Percentiles rank a stretch among this genome's conserved stretches.
phyloP scores from a whole-genome alignment of 495 filamentous ascomycete genomes.

The Daldinia decipiens region DNA sequence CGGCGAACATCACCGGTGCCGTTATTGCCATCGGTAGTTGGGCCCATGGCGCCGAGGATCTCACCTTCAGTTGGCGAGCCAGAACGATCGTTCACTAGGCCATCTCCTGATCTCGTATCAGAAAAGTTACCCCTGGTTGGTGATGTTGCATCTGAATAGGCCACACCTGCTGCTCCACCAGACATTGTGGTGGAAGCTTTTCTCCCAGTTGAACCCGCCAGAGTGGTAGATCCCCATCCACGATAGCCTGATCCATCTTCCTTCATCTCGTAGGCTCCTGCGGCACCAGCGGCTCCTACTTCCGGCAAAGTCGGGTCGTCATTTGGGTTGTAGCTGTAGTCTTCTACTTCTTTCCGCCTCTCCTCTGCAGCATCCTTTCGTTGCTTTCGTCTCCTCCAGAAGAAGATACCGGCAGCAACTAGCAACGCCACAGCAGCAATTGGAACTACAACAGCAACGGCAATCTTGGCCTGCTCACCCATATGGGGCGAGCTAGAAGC shows the following conservation, averaged over 20 bases:
- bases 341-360: conserved; percentile 92
- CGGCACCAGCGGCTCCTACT: conserved; percentile 59
- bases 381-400: conserved; percentile 88
- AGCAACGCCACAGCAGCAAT: conserved; percentile 89
- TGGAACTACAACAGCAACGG: conserved; percentile 92
- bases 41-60: conserved; percentile 76
- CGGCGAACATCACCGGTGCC: conserved; percentile 74
- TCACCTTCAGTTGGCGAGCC: conserved; percentile 74
- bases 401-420: conserved; percentile 76
- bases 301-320: conserved; percentile 84
- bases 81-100: conserved; percentile 68
- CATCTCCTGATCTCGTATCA: conserved; percentile 77
- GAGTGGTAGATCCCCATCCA: conserved; percentile 90
- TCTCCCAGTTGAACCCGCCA: conserved; percentile 73
- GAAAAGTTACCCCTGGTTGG: conserved; percentile 76
- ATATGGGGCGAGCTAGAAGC: conserved; percentile 57
- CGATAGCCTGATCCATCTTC: conserved; percentile 84
- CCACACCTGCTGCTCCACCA: conserved; percentile 69
- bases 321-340: conserved; percentile 96
- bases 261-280: conserved; percentile 71
- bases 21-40: conserved; percentile 70
- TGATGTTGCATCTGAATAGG: conserved; percentile 81
- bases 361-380: conserved; percentile 86
- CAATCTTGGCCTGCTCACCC: conserved; percentile 74
- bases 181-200: conserved; percentile 91